Evolutionary conservation across 306 rosid species (phyloP), one percentile per base, ranked within the genome.

Genomic region (Heteromeles arbutifolia): DNA sequence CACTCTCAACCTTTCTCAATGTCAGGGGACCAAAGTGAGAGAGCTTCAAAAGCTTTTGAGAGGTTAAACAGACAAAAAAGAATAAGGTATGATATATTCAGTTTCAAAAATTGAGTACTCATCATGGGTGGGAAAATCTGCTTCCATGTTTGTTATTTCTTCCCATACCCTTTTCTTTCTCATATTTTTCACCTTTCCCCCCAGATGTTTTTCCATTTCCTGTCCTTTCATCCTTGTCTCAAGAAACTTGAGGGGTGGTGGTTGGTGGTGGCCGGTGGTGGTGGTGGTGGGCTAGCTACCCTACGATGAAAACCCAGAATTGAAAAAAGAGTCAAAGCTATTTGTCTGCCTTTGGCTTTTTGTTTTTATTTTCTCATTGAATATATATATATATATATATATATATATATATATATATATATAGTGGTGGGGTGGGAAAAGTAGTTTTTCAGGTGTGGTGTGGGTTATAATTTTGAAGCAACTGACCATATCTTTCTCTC

Each of bases 11-110:
- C 87, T 87, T 86, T 85, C 85, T 79, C 85, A 68, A 68, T 85
- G 88, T 81, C 79, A 59, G 82, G 74, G 62, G 75, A 87, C 79
- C 86, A 82, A 83, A 85, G 62, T 24, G 65, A 25, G 26, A 21
- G 54, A 15, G 54, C 54, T 48, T 48, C 34, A 68, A 65, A 77
- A 69, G 74, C 64, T 48, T 48, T 48, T 48, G 54, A 48, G 64
- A 67, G 76, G 80, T 80, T 45, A 78, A 79, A 72, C 93, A 87
- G 87, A 83, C 87, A 80, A 88, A 82, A 85, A 83, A 63, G 85
- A 50, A 72, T 85, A 86, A 82, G 83, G 77, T 86, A 74, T 87
- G 12, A 77, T 79, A 78, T 85, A 73, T 83, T 21, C 76, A 41
- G 78, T 72, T 82, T 80, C 24, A 80, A 48, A 70, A 70, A 58